phyloP scores from a whole-genome alignment of 169 alveolate species.

The Plasmodium vinckei region DNA sequence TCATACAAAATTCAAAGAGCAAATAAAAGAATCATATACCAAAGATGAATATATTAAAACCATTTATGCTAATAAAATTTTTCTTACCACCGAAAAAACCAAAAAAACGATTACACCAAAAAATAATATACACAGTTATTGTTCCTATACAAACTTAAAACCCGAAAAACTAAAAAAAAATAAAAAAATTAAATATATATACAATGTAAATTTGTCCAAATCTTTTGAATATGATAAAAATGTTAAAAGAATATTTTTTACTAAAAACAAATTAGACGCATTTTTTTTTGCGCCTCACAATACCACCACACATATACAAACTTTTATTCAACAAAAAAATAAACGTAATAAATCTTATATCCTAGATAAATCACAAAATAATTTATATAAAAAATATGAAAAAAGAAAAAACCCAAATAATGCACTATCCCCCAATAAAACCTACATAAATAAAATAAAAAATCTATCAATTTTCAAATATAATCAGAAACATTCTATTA shows the following conservation, averaged over 20 bases:
- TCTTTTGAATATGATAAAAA: conserved; percentile 53
- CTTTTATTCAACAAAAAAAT: conserved; percentile 23
- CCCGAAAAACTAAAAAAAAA: conserved; percentile 44
- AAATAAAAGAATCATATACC: not conserved
- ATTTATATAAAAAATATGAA: not conserved
- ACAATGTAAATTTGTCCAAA: conserved; percentile 26
- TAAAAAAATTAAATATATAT: conserved; percentile 59
- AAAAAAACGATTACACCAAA: not conserved
- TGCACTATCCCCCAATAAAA: not conserved
- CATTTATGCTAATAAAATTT: conserved; percentile 1
- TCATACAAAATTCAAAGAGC: conserved; percentile 5
- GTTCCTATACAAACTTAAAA: conserved; percentile 17
- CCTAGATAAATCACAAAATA: not conserved
- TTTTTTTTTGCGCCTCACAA: conserved; percentile 37
- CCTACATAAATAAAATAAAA: conserved; percentile 55
- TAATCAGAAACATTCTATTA: conserved; percentile 17
- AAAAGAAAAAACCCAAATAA: not conserved
- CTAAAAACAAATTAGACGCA: conserved; percentile 41
- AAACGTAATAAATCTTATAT: not conserved
- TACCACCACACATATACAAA: conserved; percentile 36
- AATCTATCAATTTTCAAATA: conserved; percentile 54
- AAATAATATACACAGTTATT: not conserved
- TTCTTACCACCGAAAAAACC: conserved; percentile 12
- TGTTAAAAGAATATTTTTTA: conserved; percentile 35
- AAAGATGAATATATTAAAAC: not conserved